Evolutionary conservation across 352 stramenopile species (phyloP).

Genomic region (Phytophthora agathidicida): DNA sequence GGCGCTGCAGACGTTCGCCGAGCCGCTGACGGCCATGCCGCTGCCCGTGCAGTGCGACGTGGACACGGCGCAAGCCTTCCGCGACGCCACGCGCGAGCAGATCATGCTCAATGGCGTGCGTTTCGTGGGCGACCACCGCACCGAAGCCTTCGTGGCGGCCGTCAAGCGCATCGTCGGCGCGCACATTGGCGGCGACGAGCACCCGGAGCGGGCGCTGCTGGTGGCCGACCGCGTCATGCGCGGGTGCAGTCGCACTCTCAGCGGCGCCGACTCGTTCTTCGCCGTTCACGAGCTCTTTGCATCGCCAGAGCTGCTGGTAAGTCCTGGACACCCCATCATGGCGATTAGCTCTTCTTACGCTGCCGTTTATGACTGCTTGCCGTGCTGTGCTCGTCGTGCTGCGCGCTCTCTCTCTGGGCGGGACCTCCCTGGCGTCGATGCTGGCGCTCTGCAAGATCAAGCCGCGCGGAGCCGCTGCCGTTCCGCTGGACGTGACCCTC

Average conservation of each 20-base stretch:
- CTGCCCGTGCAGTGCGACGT: slow-evolving; percentile 67
- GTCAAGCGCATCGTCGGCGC: slow-evolving; percentile 74
- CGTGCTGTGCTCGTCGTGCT: slow-evolving; percentile 7
- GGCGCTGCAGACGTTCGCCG: slow-evolving; percentile 32
- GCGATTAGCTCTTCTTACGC: not conserved
- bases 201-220: slow-evolving; percentile 49
- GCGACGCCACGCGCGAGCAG: slow-evolving; percentile 70
- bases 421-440: not conserved
- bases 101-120: slow-evolving; percentile 77
- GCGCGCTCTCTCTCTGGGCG: slow-evolving; percentile 6
- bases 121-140: slow-evolving; percentile 77
- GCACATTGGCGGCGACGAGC: slow-evolving; percentile 36
- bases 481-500: slow-evolving; percentile 69
- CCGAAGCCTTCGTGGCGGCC: slow-evolving; percentile 72
- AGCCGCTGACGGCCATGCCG: slow-evolving; percentile 50
- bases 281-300: slow-evolving; percentile 74
- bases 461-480: slow-evolving; percentile 40
- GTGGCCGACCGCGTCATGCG: slow-evolving; percentile 74
- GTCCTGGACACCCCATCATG: slow-evolving; percentile 1
- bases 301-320: slow-evolving; percentile 56
- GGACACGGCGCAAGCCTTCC: slow-evolving; percentile 72
- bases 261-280: slow-evolving; percentile 80
- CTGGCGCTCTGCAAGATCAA: slow-evolving; percentile 54
- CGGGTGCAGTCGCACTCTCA: slow-evolving; percentile 76
- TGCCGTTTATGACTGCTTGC: not conserved